Evolutionary conservation across 2,329 filamentous ascomycete species (phyloP), one percentile per base, ranked within the genome.

Genomic region (Fusarium marasasianum): DNA sequence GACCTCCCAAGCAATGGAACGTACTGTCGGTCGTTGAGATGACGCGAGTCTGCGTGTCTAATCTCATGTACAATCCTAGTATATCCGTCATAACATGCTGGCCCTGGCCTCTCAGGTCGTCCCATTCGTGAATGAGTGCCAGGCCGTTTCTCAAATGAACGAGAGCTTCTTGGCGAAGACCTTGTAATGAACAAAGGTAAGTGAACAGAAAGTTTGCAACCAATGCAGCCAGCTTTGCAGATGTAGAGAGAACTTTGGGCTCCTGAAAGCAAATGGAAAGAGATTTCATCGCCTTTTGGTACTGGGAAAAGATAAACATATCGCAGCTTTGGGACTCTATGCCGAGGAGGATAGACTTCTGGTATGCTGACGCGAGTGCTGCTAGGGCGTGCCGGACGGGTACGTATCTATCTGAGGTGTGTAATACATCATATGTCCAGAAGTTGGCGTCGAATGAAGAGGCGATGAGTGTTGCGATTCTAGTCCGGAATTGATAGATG

Each of bases 401-500:
- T 2, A 3, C 7, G 26, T 37, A 63, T 3, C 15, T 14, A 15
- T 63, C 55, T 18, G 61, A 57, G 1, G n/a, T 61, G 2, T 43
- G 54, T 9, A 63, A 3, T 1, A 63, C 12, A 13, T 61, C 61
- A 2, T 50, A 38, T 10, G 37, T 63, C 61, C 61, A 63, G 29
- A 63, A 63, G 2, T 43, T 8, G 24, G 13, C 10, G 10, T 63
- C 61, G n/a, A 63, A 63, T 5, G 61, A 48, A 18, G 61, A 63
- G 0, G 61, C 55, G 17, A 63, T 60, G 0, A 61, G 55, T 1
- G 44, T 31, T 24, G 61, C 44, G 37, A 63, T 61, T 7, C 54
- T 61, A 7, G 61, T 63, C 17, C 55, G 61, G 20, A 63, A 63
- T 18, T 63, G 61, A 26, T 63, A 61, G n/a, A 63, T 63, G 1